A percentile compares a stretch with the other conserved stretches of the same genome.
Conservation (phyloP, 2,329 filamentous ascomycete genomes). For the Metarhizium album region DNA sequence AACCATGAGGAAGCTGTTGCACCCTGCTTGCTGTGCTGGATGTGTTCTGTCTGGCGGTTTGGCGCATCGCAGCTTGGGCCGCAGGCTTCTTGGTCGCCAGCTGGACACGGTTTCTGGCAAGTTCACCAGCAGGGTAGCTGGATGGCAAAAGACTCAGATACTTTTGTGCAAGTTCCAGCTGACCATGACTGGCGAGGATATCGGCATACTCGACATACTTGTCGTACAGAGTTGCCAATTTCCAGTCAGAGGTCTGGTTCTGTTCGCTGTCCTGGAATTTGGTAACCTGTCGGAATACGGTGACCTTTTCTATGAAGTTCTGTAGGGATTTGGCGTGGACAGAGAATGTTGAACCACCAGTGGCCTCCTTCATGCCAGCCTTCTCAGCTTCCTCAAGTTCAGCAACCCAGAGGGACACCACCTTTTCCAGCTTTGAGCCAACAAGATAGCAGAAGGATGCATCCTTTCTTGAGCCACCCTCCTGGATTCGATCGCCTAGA, state of each 20-base stretch:
- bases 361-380: conserved; percentile 56
- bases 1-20: conserved; percentile 28
- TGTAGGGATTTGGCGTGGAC: conserved; percentile 83
- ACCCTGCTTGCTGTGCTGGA: conserved; percentile 2
- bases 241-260: conserved; percentile 68
- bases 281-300: conserved; percentile 86
- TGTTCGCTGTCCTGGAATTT: conserved; percentile 79
- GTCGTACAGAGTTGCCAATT: conserved; percentile 75
- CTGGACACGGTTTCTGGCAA: conserved; percentile 74
- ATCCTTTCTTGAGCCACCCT: conserved; percentile 69
- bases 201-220: conserved; percentile 98
- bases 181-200: conserved; percentile 82
- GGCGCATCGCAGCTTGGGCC: conserved; percentile 15
- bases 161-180: conserved; percentile 75
- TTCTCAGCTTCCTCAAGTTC: conserved; percentile 81
- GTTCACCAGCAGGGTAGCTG: conserved; percentile 76
- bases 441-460: conserved; percentile 95
- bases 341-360: conserved; percentile 74
- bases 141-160: conserved; percentile 81
- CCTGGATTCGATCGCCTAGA: conserved; percentile 80
- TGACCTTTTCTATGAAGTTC: conserved; percentile 96
- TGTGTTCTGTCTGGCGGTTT: conserved; percentile 15
- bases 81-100: conserved; percentile 57
- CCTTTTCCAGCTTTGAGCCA: conserved; percentile 94
- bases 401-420: conserved; percentile 84